Base-by-base conservation (phyloP, 164 flowering plant species). In the Aristolochia californica region DNA sequence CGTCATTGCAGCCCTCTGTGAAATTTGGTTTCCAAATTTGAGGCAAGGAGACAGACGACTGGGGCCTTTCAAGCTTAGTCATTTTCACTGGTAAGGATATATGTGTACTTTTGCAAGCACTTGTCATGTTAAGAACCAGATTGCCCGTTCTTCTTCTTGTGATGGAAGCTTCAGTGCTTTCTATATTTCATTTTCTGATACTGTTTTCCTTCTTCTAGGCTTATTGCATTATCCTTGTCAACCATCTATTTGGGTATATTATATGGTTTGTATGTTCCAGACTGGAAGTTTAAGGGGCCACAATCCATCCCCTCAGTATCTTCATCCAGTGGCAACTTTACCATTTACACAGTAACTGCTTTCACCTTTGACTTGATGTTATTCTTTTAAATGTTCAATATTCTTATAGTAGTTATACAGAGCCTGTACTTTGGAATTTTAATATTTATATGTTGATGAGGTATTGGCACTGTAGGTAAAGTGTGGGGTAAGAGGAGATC, bases 191-290 rank as follows among this genome's bases (percentile, higher is more conserved):
- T 52, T 48, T 16, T 28, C 22, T 38, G 47, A 53, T 58, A 48
- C 27, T 55, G 11, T 49, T 20, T 18, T 23, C 2, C 48, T 56
- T 44, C 56, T 55, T 74, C 15, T 56, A 84, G 91, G 87, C 75
- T 71, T 58, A 27, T 75, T 45, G 70, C 65, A 43, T n/a, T 75
- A 25, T 60, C 68, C 34, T 52, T 84, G 47, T 75, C 66, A 12
- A 70, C 66, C 12, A 49, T 79, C 23, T 72, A 84, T 67, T 7
- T 72, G 53, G 79, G 68, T 21, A 34, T 84, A 30, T 63, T 68
- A 27, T 76, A 79, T 66, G 83, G 85, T 61, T 53, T 84, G 61
- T 78, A 79, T 72, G 87, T 84, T 60, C 84, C 91, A 13, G 87
- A 84, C 70, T 84, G 91, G 91, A 72, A 80, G 49, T 76, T 78